These are phyloP conservation scores for Cicer pinnatifidum DNA, from an alignment of 306 rosid species.

Conservation along the genomic window DNA sequence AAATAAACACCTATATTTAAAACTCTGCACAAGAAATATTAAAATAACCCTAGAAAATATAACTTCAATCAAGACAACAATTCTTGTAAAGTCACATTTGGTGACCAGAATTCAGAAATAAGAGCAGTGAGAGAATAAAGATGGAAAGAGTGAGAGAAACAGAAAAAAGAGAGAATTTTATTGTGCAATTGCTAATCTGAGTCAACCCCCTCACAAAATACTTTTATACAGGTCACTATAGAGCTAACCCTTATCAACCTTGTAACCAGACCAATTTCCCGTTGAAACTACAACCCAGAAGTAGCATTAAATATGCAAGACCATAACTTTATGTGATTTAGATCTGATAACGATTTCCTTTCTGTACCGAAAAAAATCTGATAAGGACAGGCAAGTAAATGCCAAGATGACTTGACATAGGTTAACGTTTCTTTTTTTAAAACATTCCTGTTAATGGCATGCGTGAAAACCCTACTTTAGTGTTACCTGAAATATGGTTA, in stretches of 20 bases:
- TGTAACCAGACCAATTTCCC: constrained; percentile 12
- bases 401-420: constrained; percentile 21
- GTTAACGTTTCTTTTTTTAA: constrained; percentile 4
- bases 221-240: constrained; percentile 8
- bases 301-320: neutral
- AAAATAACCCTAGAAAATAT: constrained; percentile 16
- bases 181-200: constrained; percentile 24
- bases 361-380: neutral
- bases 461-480: neutral
- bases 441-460: constrained; percentile 7
- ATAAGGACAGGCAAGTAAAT: neutral
- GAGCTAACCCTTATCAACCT: constrained; percentile 17
- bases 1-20: constrained; percentile 6
- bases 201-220: constrained; percentile 7
- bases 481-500: constrained; percentile 30
- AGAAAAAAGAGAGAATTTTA: constrained; percentile 3
- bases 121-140: neutral
- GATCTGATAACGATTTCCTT: neutral
- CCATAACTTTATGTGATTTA: neutral
- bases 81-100: neutral
- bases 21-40: neutral
- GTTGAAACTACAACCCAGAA: constrained; percentile 30
- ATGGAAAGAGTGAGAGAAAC: neutral
- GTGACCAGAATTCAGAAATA: constrained; percentile 7
- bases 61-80: constrained; percentile 6